A percentile compares a stretch with the other conserved stretches of the same genome.
Conservation (phyloP, 164 flowering plant genomes). For the Berberis vulgaris region DNA sequence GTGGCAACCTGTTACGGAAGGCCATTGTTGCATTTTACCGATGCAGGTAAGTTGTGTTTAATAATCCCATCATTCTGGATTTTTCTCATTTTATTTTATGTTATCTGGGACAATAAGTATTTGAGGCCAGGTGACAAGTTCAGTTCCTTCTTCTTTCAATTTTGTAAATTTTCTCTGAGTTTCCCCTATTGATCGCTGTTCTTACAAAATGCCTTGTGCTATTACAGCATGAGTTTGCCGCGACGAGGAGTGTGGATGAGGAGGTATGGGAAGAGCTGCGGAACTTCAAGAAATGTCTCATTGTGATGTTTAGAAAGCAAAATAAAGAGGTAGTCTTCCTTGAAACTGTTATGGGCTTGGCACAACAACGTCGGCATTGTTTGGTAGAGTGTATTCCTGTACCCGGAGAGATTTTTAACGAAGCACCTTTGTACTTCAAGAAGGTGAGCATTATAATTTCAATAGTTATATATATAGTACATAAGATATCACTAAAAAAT, state of each 20-base stretch:
- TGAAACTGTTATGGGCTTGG: slow-evolving; percentile 83
- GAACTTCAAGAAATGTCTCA: slow-evolving; percentile 91
- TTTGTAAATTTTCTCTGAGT: neutral
- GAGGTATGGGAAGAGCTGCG: slow-evolving; percentile 89
- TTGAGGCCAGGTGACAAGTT: neutral
- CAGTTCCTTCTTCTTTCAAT: neutral
- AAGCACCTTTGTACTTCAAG: slow-evolving; percentile 84
- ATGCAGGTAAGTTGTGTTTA: slow-evolving; percentile 47
- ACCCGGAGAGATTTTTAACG: slow-evolving; percentile 63
- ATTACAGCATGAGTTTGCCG: slow-evolving; percentile 66
- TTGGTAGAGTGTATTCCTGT: slow-evolving; percentile 86
- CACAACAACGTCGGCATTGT: slow-evolving; percentile 85
- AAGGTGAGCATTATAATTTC: slow-evolving; percentile 35
- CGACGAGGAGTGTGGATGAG: slow-evolving; percentile 68
- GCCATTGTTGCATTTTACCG: slow-evolving; percentile 85
- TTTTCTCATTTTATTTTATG: neutral
- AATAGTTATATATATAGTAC: no score
- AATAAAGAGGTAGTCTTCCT: slow-evolving; percentile 78
- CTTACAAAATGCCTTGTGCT: slow-evolving; percentile 3
- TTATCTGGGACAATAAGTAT: neutral
- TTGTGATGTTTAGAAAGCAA: slow-evolving; percentile 83
- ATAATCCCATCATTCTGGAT: neutral
- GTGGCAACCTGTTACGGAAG: slow-evolving; percentile 64
- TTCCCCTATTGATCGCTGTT: neutral
- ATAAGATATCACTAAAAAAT: no score